phyloP scores from a whole-genome alignment of 2,329 filamentous ascomycete genomes.

The Sporothrix pallida region DNA sequence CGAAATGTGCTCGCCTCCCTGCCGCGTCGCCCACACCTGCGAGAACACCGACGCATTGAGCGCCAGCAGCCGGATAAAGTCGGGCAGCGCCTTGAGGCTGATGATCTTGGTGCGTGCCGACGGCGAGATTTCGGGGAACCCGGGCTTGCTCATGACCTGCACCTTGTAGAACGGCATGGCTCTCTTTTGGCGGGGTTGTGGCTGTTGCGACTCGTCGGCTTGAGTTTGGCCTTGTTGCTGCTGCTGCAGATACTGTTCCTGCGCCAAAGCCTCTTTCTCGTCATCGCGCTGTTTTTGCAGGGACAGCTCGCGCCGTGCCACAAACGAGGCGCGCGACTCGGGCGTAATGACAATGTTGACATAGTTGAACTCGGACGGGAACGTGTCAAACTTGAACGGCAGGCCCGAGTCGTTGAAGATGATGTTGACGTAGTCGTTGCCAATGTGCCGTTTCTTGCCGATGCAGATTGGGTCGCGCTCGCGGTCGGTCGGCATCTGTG shows the following conservation, averaged over 20 bases:
- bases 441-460: constrained; percentile 91
- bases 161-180: constrained; percentile 76
- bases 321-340: constrained; percentile 77
- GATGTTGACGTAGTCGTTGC: constrained; percentile 97
- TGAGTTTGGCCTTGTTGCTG: background rate
- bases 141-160: constrained; percentile 83
- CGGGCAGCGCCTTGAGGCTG: constrained; percentile 78
- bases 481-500: constrained; percentile 92
- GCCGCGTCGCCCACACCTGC: constrained; percentile 80
- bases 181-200: background rate
- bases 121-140: constrained; percentile 89
- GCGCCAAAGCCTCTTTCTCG: constrained; percentile 30
- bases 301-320: constrained; percentile 62
- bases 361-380: constrained; percentile 94
- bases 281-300: constrained; percentile 39
- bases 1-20: constrained; percentile 81
- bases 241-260: constrained; percentile 8
- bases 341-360: constrained; percentile 96
- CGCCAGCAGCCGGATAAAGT: constrained; percentile 85
- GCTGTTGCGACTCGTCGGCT: background rate
- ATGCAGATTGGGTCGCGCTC: constrained; percentile 76
- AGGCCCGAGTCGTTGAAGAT: constrained; percentile 96
- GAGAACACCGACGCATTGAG: constrained; percentile 95
- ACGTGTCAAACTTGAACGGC: constrained; percentile 87
- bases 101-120: constrained; percentile 89